Percentiles rank a stretch among this genome's conserved stretches.
Conservation (phyloP, 176 grass and related monocot genomes). For the Triticum turgidum region DNA sequence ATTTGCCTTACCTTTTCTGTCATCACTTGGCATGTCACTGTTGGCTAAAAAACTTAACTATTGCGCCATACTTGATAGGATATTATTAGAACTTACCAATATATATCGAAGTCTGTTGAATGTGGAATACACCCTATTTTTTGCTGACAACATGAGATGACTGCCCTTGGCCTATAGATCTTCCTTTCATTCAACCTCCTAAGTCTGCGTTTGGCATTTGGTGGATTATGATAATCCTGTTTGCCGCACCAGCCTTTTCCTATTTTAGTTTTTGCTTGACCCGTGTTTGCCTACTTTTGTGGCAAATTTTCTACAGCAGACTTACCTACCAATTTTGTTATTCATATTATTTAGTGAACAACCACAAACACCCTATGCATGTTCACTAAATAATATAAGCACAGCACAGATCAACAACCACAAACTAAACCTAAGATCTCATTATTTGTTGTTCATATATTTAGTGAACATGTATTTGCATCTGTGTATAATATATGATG, state of each 20-base stretch:
- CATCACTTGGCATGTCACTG: neutral
- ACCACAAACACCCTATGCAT: no score
- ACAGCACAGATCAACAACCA: no score
- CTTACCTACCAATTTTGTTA: no score
- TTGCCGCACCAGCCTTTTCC: neutral
- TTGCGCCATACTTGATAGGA: neutral
- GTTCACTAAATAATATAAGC: no score
- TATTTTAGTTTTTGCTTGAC: no score
- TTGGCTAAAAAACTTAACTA: neutral
- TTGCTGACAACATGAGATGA: neutral
- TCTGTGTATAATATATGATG: neutral
- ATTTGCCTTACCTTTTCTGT: neutral
- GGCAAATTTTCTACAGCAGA: neutral
- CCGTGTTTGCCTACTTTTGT: neutral
- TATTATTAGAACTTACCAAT: neutral
- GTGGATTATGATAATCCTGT: neutral
- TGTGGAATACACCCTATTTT: neutral
- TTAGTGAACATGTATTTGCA: neutral
- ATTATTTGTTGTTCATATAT: slow-evolving; percentile 8
- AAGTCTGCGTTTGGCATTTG: neutral
- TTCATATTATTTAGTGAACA: no score
- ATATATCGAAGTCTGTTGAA: neutral
- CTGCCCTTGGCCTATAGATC: neutral
- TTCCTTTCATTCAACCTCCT: neutral
- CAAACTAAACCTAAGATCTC: neutral